Conservation (phyloP, 2,329 filamentous ascomycete genomes). For the Pseudogymnoascus sp. region DNA sequence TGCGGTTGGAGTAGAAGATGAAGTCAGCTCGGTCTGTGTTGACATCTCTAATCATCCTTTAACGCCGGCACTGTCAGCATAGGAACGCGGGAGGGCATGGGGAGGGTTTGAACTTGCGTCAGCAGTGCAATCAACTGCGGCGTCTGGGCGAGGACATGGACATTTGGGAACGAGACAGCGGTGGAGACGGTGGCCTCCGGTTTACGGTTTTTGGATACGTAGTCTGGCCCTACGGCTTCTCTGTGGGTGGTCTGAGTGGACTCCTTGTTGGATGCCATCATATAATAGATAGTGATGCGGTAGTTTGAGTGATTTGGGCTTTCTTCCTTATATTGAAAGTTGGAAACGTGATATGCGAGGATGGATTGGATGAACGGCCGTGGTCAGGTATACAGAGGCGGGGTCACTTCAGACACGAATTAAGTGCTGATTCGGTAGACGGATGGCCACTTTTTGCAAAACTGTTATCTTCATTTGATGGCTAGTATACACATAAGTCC, state of each 20-base stretch:
- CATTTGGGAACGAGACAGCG: conserved; percentile 71
- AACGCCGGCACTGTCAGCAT: conserved; percentile 7
- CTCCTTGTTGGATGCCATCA: conserved; percentile 3
- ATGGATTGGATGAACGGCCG: background rate
- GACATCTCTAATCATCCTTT: conserved; percentile 89
- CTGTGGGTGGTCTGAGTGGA: background rate
- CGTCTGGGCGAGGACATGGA: conserved; percentile 83
- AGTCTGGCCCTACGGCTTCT: conserved; percentile 70
- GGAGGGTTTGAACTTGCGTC: conserved; percentile 63
- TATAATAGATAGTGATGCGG: background rate
- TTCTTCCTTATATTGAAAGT: background rate
- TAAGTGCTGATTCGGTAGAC: background rate
- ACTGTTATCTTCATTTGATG: background rate
- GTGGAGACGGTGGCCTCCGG: conserved; percentile 84
- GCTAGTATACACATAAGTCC: background rate
- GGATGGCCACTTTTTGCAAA: conserved; percentile 1
- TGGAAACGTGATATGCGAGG: conserved; percentile 1
- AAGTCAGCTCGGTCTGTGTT: conserved; percentile 89
- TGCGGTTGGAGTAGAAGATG: conserved; percentile 98
- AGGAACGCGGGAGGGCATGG: too few relatives aligned
- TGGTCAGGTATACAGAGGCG: background rate
- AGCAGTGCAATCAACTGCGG: conserved; percentile 94
- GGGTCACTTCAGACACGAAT: background rate
- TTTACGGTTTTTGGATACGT: conserved; percentile 67
- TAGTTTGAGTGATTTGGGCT: background rate